phyloP scores from a whole-genome alignment of 1,284 basidiomycete species.

The Apiotrichum montevideense region DNA sequence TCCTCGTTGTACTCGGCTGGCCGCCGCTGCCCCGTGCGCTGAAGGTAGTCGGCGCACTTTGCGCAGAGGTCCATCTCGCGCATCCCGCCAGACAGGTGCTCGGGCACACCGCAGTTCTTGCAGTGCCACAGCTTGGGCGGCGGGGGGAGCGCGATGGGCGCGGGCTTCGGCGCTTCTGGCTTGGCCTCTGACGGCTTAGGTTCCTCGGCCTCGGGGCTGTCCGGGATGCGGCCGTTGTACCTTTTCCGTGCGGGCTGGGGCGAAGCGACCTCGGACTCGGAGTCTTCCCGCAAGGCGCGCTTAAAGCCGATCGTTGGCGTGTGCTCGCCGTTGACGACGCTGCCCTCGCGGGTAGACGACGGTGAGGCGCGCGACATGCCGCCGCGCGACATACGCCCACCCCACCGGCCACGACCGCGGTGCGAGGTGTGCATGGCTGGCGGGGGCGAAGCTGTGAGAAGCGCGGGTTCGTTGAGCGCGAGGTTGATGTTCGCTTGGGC shows the following conservation, averaged over 20 bases:
- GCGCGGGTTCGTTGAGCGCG: slow-evolving; percentile 41
- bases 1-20: slow-evolving; percentile 44
- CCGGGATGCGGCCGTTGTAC: slow-evolving; percentile 16
- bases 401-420: slow-evolving; percentile 3
- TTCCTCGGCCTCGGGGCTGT: slow-evolving; percentile 20
- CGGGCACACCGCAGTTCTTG: slow-evolving; percentile 83
- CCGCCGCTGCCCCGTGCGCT: slow-evolving; percentile 19
- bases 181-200: slow-evolving; percentile 2
- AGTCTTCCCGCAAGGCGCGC: slow-evolving; percentile 27
- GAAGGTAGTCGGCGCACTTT: slow-evolving; percentile 65
- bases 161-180: neutral
- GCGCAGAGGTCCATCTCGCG: slow-evolving; percentile 86
- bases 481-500: slow-evolving; percentile 54
- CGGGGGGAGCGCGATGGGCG: neutral
- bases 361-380: slow-evolving; percentile 22
- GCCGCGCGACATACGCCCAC: slow-evolving; percentile 7
- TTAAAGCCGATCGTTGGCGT: slow-evolving; percentile 22
- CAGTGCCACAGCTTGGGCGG: slow-evolving; percentile 75
- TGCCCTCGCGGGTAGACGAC: slow-evolving; percentile 25
- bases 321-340: slow-evolving; percentile 20
- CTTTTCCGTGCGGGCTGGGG: slow-evolving; percentile 22
- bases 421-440: slow-evolving; percentile 32
- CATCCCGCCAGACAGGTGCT: slow-evolving; percentile 70
- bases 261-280: slow-evolving; percentile 14
- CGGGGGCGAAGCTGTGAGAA: slow-evolving; percentile 50